Evolutionary conservation across 768 basidiomycete genomes (phyloP).

Genomic region (Erythrobasidium yunnanense): DNA sequence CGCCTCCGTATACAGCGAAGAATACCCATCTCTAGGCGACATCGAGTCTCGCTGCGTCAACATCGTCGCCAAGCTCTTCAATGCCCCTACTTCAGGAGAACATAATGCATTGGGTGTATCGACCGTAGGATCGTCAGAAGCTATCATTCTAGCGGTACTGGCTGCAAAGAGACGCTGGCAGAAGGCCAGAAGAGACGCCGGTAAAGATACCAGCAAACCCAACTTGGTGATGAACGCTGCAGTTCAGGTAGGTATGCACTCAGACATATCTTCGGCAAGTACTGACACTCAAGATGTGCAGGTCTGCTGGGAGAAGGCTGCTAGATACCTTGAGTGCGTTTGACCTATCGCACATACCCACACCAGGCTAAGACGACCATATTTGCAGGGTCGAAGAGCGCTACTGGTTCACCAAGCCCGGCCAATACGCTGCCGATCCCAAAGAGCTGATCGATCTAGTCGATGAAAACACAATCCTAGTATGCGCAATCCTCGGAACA

Average conservation of each 20-base stretch:
- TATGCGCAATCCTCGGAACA: constrained; percentile 38
- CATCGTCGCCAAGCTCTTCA: constrained; percentile 36
- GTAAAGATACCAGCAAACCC: constrained; percentile 34
- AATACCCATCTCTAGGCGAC: constrained; percentile 33
- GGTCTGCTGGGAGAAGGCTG: constrained; percentile 41
- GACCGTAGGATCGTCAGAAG: constrained; percentile 37
- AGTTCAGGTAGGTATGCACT: constrained; percentile 33
- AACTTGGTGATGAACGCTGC: constrained; percentile 40
- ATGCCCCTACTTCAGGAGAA: constrained; percentile 33
- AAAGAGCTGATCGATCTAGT: constrained; percentile 40
- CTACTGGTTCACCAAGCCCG: constrained; percentile 38
- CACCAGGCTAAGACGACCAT: too few relatives aligned
- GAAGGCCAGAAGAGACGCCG: constrained; percentile 31
- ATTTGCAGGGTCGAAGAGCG: constrained; percentile 40
- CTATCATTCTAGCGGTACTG: constrained; percentile 40
- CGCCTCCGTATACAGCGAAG: constrained; percentile 17
- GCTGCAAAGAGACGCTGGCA: constrained; percentile 39
- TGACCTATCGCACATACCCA: not conserved
- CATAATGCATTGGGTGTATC: constrained; percentile 38
- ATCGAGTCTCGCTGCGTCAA: constrained; percentile 36
- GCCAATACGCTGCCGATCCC: constrained; percentile 40
- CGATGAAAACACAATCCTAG: constrained; percentile 42
- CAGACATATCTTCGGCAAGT: not conserved
- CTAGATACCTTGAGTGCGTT: constrained; percentile 24
- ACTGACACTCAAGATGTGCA: not conserved